These are phyloP conservation scores for Barbarea vulgaris DNA, from an alignment of 345 rosid species.

Conservation along the genomic window DNA sequence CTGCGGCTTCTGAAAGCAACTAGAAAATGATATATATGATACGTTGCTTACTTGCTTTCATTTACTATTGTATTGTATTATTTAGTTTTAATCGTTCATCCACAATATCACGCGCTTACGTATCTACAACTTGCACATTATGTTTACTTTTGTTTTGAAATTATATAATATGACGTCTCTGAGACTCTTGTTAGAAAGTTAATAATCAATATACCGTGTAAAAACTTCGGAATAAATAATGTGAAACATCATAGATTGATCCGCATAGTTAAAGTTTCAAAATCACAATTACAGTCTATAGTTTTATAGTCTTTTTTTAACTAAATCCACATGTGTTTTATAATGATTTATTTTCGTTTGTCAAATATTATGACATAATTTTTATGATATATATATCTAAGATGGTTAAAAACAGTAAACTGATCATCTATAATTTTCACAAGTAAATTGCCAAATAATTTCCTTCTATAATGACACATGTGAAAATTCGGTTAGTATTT, in stretches of 20 bases:
- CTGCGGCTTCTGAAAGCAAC: constrained; percentile 48
- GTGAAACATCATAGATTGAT: neutral
- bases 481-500: neutral
- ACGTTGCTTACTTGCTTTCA: constrained; percentile 43
- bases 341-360: neutral
- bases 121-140: constrained; percentile 13
- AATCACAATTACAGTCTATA: neutral
- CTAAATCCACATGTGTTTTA: neutral
- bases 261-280: neutral
- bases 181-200: neutral
- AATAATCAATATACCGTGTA: neutral
- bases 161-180: neutral
- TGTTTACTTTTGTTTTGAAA: constrained; percentile 16
- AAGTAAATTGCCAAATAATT: neutral
- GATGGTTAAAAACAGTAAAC: neutral
- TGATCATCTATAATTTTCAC: neutral
- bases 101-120: constrained; percentile 25
- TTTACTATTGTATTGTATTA: constrained; percentile 2
- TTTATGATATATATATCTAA: no score
- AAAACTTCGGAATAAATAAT: neutral
- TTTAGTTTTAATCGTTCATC: neutral
- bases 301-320: neutral
- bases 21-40: constrained; percentile 31
- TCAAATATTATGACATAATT: neutral
- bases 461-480: neutral